phyloP scores from a whole-genome alignment of 2,329 filamentous ascomycete genomes.

The Colletotrichum sp. region DNA sequence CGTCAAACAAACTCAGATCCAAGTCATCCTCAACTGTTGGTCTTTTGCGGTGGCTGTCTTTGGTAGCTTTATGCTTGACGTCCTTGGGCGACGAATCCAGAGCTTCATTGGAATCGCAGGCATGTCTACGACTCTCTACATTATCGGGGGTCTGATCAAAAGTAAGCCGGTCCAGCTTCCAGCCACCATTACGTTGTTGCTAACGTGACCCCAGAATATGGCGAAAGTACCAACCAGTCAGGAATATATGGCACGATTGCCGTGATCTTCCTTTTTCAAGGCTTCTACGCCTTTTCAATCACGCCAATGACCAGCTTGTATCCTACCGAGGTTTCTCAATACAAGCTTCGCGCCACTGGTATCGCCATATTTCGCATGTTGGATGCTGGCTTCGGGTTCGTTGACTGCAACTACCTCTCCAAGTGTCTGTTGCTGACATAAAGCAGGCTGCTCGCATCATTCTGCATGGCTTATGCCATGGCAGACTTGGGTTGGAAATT shows the following conservation, averaged over 20 bases:
- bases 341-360: slow-evolving; percentile 34
- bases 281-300: slow-evolving; percentile 34
- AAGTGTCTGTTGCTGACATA: background rate
- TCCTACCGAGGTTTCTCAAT: slow-evolving; percentile 35
- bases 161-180: slow-evolving; percentile 2
- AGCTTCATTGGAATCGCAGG: slow-evolving; percentile 29
- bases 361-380: slow-evolving; percentile 33
- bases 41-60: slow-evolving; percentile 35
- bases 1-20: slow-evolving; percentile 30
- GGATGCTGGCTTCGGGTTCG: slow-evolving; percentile 31
- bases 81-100: slow-evolving; percentile 34
- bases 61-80: slow-evolving; percentile 37
- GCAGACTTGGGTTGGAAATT: slow-evolving; percentile 34
- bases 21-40: slow-evolving; percentile 40
- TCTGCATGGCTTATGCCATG: slow-evolving; percentile 33
- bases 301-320: slow-evolving; percentile 38
- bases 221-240: slow-evolving; percentile 22
- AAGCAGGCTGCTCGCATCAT: slow-evolving; percentile 27
- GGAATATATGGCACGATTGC: slow-evolving; percentile 45
- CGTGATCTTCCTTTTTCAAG: slow-evolving; percentile 37
- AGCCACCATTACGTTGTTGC: background rate
- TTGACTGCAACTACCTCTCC: background rate
- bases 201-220: slow-evolving; percentile 25
- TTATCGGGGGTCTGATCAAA: slow-evolving; percentile 30
- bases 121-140: slow-evolving; percentile 26